phyloP scores from a whole-genome alignment of 306 rosid species.

The Lithocarpus polystachyus region DNA sequence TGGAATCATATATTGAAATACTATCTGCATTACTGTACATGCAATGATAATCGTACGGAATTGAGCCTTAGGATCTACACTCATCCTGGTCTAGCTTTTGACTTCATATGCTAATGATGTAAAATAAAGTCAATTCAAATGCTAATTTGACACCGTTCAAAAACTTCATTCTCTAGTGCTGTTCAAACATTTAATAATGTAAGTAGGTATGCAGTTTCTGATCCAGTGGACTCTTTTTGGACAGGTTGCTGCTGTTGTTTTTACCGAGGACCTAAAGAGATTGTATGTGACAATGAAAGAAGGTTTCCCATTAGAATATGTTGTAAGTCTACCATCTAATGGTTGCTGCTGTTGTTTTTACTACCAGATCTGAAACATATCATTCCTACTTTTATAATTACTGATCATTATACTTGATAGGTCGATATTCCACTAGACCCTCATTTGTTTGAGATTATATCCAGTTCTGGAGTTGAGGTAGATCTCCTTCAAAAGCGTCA shows the following conservation, averaged over 20 bases:
- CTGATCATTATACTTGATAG: conserved; percentile 44
- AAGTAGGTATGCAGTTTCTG: conserved; percentile 25
- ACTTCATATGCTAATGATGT: not conserved
- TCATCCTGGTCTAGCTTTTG: not conserved
- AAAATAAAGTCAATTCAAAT: not conserved
- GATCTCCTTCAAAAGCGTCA: conserved; percentile 88
- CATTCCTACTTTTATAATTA: conserved; percentile 3
- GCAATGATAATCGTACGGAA: not conserved
- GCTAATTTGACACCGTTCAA: not conserved
- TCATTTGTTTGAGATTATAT: conserved; percentile 77
- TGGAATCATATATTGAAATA: not conserved
- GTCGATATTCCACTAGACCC: conserved; percentile 97
- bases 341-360: conserved; percentile 1
- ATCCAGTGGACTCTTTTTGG: conserved; percentile 33
- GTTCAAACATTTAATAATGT: conserved; percentile 8
- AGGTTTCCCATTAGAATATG: conserved; percentile 91
- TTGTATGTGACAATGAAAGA: conserved; percentile 90
- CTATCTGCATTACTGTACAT: not conserved
- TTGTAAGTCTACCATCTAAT: conserved; percentile 52
- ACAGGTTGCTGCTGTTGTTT: conserved; percentile 94
- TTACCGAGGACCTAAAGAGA: conserved; percentile 81
- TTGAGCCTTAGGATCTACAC: not conserved
- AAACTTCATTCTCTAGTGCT: conserved; percentile 17
- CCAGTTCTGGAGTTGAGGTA: conserved; percentile 89
- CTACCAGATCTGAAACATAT: conserved; percentile 18